These are phyloP conservation scores for Rubroshorea leprosula DNA, from an alignment of 345 rosid genomes.

Conservation along the genomic window DNA sequence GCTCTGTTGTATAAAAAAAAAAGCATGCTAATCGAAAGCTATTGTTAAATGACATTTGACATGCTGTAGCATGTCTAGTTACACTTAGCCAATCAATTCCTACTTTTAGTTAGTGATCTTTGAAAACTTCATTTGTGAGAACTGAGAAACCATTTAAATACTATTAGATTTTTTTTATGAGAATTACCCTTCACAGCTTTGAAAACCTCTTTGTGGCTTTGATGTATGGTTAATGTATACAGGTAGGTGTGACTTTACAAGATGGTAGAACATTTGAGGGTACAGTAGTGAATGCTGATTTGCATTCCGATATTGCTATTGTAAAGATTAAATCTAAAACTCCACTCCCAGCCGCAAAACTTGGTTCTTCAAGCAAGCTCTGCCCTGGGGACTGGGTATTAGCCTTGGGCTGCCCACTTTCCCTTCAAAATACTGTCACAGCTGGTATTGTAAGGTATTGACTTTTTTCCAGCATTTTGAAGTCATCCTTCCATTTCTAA, in stretches of 20 bases:
- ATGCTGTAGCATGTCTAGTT: not conserved
- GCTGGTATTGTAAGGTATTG: conserved; percentile 88
- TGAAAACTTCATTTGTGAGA: not conserved
- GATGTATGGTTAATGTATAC: conserved; percentile 2
- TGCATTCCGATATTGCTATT: conserved; percentile 90
- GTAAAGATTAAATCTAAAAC: conserved; percentile 76
- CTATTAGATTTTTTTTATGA: too few species aligned
- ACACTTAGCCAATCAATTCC: too few species aligned
- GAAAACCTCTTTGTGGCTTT: not conserved
- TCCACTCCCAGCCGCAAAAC: conserved; percentile 77
- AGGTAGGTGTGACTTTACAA: conserved; percentile 92
- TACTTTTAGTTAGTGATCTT: too few species aligned
- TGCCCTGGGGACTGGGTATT: too few species aligned
- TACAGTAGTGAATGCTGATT: conserved; percentile 65
- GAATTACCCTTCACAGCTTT: not conserved
- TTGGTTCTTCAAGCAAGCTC: too few species aligned
- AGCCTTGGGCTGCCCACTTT: too few species aligned
- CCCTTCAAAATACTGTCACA: too few species aligned
- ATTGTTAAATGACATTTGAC: not conserved
- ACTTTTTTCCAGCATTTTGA: not conserved
- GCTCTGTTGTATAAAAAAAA: not conserved
- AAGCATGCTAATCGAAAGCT: not conserved
- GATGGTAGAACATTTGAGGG: conserved; percentile 90
- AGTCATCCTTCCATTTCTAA: too few species aligned
- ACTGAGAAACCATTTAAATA: not conserved